A percentile compares a stretch with the other conserved stretches of the same genome.
Evolutionary conservation across 495 filamentous ascomycete species (phyloP).

Genomic region (Penicillium goetzii): DNA sequence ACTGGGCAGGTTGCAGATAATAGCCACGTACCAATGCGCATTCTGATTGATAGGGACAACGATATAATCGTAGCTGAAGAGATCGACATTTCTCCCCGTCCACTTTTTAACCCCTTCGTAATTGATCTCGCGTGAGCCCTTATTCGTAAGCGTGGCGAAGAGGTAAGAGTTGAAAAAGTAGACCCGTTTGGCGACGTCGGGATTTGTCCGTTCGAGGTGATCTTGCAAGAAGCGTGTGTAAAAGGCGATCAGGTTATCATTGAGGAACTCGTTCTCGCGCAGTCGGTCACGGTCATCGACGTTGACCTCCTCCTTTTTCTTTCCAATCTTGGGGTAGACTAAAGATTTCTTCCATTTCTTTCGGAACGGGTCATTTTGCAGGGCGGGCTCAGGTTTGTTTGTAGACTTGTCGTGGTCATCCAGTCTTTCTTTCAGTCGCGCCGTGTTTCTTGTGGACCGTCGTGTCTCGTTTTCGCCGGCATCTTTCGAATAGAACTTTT

Average conservation of each 20-base stretch:
- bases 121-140: slow-evolving; percentile 65
- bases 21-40: slow-evolving; percentile 91
- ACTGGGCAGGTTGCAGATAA: slow-evolving; percentile 85
- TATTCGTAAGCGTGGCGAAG: slow-evolving; percentile 71
- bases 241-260: slow-evolving; percentile 89
- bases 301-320: slow-evolving; percentile 74
- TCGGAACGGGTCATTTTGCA: slow-evolving; percentile 23
- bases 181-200: slow-evolving; percentile 62
- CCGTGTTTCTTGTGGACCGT: slow-evolving; percentile 35
- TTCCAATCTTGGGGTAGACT: slow-evolving; percentile 68
- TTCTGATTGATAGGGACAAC: slow-evolving; percentile 89
- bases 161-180: slow-evolving; percentile 95
- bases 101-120: slow-evolving; percentile 84
- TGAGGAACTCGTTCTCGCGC: slow-evolving; percentile 83
- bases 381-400: slow-evolving; percentile 7
- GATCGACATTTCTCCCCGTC: slow-evolving; percentile 84
- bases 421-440: slow-evolving; percentile 6
- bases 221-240: slow-evolving; percentile 79
- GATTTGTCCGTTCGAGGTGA: slow-evolving; percentile 57
- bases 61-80: slow-evolving; percentile 86
- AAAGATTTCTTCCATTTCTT: slow-evolving; percentile 58
- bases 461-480: slow-evolving; percentile 31
- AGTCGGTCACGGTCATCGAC: slow-evolving; percentile 78
- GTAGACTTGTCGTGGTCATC: slow-evolving; percentile 19
- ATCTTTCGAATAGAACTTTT: slow-evolving; percentile 17